Evolutionary conservation across 202 grass and related monocot species (phyloP).

Genomic region (Setaria viridis): DNA sequence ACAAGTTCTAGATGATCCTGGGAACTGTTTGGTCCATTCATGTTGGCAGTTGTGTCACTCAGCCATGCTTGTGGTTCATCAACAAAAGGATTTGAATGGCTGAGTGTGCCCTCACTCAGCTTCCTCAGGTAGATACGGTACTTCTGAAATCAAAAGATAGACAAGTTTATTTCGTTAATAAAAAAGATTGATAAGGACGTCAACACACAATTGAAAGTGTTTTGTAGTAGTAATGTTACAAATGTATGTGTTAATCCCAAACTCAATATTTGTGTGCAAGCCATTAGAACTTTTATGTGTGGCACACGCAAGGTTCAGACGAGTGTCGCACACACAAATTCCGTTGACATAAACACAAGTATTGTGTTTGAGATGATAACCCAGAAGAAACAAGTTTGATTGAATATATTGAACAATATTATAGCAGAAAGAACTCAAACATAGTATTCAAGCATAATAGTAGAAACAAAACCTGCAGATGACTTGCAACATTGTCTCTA

Average conservation of each 20-base stretch:
- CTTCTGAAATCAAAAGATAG: constrained; percentile 64
- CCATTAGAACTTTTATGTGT: neutral
- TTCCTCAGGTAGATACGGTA: constrained; percentile 65
- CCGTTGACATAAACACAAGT: neutral
- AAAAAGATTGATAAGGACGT: neutral
- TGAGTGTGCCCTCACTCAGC: neutral
- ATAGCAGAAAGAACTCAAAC: neutral
- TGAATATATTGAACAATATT: neutral
- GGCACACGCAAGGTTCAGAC: neutral
- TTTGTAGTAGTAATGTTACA: neutral
- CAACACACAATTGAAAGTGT: neutral
- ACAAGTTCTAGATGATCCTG: constrained; percentile 31
- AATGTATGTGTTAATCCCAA: constrained; percentile 28
- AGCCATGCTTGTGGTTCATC: constrained; percentile 32
- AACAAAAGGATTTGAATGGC: neutral
- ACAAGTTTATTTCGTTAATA: neutral
- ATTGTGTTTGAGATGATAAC: neutral
- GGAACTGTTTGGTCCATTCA: constrained; percentile 37
- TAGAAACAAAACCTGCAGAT: constrained; percentile 61
- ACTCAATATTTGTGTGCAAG: neutral
- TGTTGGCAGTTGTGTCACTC: constrained; percentile 9
- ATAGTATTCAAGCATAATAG: neutral
- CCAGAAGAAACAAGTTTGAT: neutral
- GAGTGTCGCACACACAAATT: neutral
- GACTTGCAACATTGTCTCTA: constrained; percentile 63